Evolutionary conservation across 2,329 filamentous ascomycete species (phyloP).

Genomic region (Fusarium solani-melongenae): DNA sequence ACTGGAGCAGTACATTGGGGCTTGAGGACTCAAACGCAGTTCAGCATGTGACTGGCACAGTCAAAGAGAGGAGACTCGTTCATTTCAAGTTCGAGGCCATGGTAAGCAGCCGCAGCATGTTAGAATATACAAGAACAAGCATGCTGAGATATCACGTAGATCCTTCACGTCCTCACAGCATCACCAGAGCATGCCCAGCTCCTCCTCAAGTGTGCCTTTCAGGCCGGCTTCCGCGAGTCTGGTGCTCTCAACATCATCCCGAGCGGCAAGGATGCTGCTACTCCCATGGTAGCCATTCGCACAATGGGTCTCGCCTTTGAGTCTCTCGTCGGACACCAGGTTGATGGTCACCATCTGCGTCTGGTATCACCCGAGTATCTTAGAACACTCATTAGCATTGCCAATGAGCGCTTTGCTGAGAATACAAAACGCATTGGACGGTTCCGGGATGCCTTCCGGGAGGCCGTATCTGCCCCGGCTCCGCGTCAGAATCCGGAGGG

Average conservation of each 20-base stretch:
- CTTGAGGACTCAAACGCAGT: slow-evolving; percentile 41
- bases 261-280: slow-evolving; percentile 49
- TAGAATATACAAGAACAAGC: slow-evolving; percentile 16
- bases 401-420: slow-evolving; percentile 78
- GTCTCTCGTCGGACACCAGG: slow-evolving; percentile 75
- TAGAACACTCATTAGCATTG: slow-evolving; percentile 71
- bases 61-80: slow-evolving; percentile 63
- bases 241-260: slow-evolving; percentile 77
- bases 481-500: slow-evolving; percentile 48
- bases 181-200: slow-evolving; percentile 80
- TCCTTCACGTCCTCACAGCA: slow-evolving; percentile 86
- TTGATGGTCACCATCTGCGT: slow-evolving; percentile 51
- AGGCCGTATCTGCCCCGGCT: slow-evolving; percentile 43
- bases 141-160: slow-evolving; percentile 63
- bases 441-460: slow-evolving; percentile 66
- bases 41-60: slow-evolving; percentile 35
- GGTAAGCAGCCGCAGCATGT: slow-evolving; percentile 68
- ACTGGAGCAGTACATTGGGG: slow-evolving; percentile 46
- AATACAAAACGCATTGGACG: slow-evolving; percentile 75
- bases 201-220: slow-evolving; percentile 79
- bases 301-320: slow-evolving; percentile 86
- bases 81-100: slow-evolving; percentile 96
- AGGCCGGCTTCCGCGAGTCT: slow-evolving; percentile 89
- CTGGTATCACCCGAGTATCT: slow-evolving; percentile 77
- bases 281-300: slow-evolving; percentile 85